Evolutionary conservation across 148 eudicot genomes (phyloP).

Genomic region (Nyssa sinensis): DNA sequence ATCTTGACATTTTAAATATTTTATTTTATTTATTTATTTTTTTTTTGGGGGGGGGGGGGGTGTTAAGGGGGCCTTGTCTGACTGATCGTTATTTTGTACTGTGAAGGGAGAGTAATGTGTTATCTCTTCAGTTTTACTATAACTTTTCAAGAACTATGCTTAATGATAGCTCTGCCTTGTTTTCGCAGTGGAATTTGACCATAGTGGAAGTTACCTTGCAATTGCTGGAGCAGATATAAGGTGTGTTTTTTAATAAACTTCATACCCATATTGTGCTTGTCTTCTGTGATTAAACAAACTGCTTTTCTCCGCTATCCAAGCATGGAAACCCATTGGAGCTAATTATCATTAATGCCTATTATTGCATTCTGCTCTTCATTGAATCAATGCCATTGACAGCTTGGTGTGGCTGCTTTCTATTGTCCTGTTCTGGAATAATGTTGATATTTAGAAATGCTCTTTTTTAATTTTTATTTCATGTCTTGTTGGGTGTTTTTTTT

Average conservation of each 20-base stretch:
- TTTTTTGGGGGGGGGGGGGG: background rate
- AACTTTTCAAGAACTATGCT: background rate
- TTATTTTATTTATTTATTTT: too few relatives aligned
- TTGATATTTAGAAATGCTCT: too few relatives aligned
- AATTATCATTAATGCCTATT: too few relatives aligned
- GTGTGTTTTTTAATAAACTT: conserved; percentile 34
- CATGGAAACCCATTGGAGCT: too few relatives aligned
- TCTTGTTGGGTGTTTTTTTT: too few relatives aligned
- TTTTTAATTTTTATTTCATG: too few relatives aligned
- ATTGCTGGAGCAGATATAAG: conserved; percentile 85
- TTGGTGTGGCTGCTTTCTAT: too few relatives aligned
- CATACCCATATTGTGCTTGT: background rate
- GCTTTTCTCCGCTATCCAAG: background rate
- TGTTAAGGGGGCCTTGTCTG: background rate
- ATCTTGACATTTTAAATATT: background rate
- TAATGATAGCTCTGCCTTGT: conserved; percentile 9
- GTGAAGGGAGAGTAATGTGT: background rate
- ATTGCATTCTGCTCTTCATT: too few relatives aligned
- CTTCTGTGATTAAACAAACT: background rate
- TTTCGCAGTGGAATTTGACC: conserved; percentile 90
- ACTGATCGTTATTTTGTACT: background rate
- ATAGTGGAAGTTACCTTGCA: conserved; percentile 93
- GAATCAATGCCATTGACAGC: too few relatives aligned
- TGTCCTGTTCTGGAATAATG: too few relatives aligned
- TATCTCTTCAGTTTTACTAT: background rate